Evolutionary conservation across 2,329 filamentous ascomycete genomes (phyloP).

Genomic region (Trichoderma sp.): DNA sequence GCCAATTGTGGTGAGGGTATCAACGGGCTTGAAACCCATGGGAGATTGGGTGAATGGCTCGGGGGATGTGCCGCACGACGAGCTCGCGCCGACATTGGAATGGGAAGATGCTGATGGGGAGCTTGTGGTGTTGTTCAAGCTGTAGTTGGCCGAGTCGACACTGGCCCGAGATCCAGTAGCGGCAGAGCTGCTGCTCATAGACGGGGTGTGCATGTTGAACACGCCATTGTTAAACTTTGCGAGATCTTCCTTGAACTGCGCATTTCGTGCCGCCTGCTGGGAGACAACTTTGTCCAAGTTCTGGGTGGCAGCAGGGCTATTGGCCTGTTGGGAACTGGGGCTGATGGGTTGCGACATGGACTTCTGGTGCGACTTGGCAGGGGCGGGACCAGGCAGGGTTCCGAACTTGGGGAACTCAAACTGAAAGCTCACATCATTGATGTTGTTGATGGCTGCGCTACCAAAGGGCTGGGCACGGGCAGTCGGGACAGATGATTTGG

Average conservation of each 20-base stretch:
- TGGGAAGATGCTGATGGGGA: constrained; percentile 64
- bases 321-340: constrained; percentile 28
- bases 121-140: constrained; percentile 53
- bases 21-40: constrained; percentile 60
- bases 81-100: constrained; percentile 58
- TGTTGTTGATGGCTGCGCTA: constrained; percentile 53
- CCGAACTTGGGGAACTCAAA: constrained; percentile 98
- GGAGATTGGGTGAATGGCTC: constrained; percentile 74
- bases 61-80: constrained; percentile 73
- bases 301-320: constrained; percentile 34
- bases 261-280: constrained; percentile 22
- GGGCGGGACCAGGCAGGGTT: constrained; percentile 55
- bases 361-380: constrained; percentile 29
- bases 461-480: constrained; percentile 42
- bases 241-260: constrained; percentile 47
- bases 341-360: constrained; percentile 35
- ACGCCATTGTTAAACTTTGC: constrained; percentile 46
- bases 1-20: constrained; percentile 63
- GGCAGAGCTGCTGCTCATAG: constrained; percentile 44
- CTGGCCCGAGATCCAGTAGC: constrained; percentile 50
- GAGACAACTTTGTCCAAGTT: constrained; percentile 27
- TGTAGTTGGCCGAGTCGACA: constrained; percentile 50
- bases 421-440: constrained; percentile 78
- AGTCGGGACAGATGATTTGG: constrained; percentile 37
- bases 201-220: constrained; percentile 58